Evolutionary conservation across 768 basidiomycete species (phyloP), one percentile per base, ranked within the genome.

Genomic region (Ramaria rubella): DNA sequence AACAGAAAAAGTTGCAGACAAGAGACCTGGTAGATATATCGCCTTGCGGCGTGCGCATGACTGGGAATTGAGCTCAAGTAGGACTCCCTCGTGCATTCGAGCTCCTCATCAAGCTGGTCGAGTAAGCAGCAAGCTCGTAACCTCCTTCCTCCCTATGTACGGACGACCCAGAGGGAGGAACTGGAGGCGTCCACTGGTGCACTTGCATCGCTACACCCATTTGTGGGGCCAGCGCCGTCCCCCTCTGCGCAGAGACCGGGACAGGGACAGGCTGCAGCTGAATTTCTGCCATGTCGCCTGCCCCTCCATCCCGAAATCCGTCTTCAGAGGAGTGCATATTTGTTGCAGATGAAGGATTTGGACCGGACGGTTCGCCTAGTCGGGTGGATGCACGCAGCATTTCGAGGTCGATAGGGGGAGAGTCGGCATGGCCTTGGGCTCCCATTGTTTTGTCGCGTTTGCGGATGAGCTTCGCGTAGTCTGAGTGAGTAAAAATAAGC

Each of bases 391-490:
- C 86, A 11, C 87, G 83, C 48, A 90, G 72, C 42, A 80, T 88
- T 60, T 89, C 87, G 68, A 90, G 75, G 65, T 88, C 86, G 56
- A 90, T 87, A 30, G 74, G 77, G 27, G 76, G 76, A 3, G 59
- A 54, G 5, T 68, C 69, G 4, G 70, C 67, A 42, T 82, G 77
- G 17, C 21, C 55, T 21, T 24, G 21, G 14, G 12, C 8, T 7
- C 43, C 54, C 21, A 75, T 67, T 15, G 74, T 74, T 67, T 89
- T 89, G 46, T 88, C 86, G 43, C 83, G 78, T 65, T 90, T 89
- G 49, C 88, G 82, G 73, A 88, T 82, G 29, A 90, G 76, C 64
- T 90, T 90, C 9, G 88, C 88, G 61, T 90, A 90, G 70, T 90
- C 88, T 90, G 40, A 2, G 52, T 17, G 19, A 36, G 36, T 4